These are phyloP conservation scores for Eucalyptus pauciflora DNA, from an alignment of 345 rosid species.

Conservation along the genomic window DNA sequence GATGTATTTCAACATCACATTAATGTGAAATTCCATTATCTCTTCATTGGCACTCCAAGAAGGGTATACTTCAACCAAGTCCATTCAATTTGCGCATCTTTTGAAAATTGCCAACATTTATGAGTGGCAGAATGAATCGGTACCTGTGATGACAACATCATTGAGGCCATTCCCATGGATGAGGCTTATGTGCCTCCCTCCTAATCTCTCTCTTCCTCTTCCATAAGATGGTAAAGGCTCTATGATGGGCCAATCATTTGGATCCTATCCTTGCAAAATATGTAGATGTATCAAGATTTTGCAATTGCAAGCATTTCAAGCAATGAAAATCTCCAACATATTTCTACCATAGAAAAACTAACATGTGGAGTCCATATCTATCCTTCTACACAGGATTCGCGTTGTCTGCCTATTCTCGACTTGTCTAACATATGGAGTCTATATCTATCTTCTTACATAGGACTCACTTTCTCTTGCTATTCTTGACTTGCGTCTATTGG, in stretches of 20 bases:
- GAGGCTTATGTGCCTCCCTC: slow-evolving; percentile 95
- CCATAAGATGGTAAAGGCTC: slow-evolving; percentile 97
- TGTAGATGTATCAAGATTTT: not conserved
- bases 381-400: not conserved
- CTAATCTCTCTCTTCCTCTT: slow-evolving; percentile 97
- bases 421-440: not conserved
- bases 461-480: not conserved
- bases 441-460: not conserved
- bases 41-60: not conserved
- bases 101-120: not conserved
- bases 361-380: not conserved
- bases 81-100: not conserved
- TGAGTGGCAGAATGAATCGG: not conserved
- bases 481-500: not conserved
- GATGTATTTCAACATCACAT: not conserved
- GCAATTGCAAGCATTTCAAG: not conserved
- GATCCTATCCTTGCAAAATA: slow-evolving; percentile 27
- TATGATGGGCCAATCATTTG: slow-evolving; percentile 81
- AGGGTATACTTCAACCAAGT: not conserved
- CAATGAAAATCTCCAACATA: not conserved
- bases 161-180: slow-evolving; percentile 86
- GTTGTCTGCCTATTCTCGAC: not conserved
- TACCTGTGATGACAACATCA: slow-evolving; percentile 93
- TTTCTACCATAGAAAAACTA: not conserved
- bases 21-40: not conserved